These are phyloP conservation scores for Cytospora schulzeri DNA, from an alignment of 2,329 filamentous ascomycete species.

Conservation along the genomic window DNA sequence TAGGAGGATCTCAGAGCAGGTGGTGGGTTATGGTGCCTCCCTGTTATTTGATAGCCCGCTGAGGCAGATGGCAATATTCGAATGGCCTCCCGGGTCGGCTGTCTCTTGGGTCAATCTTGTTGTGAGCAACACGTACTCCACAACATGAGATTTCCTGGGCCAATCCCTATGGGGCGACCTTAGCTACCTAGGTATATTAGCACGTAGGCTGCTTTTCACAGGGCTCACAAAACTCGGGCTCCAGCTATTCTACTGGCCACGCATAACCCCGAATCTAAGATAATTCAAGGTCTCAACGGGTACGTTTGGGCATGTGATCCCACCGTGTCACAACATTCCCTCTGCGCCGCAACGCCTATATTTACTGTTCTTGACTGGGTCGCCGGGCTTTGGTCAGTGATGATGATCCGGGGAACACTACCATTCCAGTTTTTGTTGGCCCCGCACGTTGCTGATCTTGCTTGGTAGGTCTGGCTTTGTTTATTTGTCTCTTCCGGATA, in stretches of 20 bases:
- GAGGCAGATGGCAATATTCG: no score
- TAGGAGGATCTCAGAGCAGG: no score
- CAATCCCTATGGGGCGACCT: no score
- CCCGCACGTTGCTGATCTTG: constrained; percentile 45
- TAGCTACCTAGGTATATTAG: no score
- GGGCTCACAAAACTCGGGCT: constrained; percentile 50
- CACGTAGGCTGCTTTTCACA: constrained; percentile 49
- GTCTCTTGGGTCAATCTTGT: no score
- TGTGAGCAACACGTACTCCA: no score
- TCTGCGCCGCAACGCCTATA: constrained; percentile 46
- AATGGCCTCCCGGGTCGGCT: no score
- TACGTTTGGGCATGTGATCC: constrained; percentile 52
- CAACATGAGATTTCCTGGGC: no score
- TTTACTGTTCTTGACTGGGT: constrained; percentile 51
- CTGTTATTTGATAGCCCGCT: no score
- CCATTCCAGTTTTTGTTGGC: constrained; percentile 43
- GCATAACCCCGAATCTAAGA: constrained; percentile 42
- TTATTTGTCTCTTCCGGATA: constrained; percentile 44
- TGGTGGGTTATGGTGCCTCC: no score
- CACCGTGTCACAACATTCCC: constrained; percentile 48
- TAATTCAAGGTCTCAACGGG: constrained; percentile 42
- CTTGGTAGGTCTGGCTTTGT: constrained; percentile 44
- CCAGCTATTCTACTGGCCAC: constrained; percentile 50
- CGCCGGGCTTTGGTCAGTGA: no score
- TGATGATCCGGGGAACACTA: no score